phyloP scores from a whole-genome alignment of 805 yeast genomes.

The Priceomyces melissophilus region DNA sequence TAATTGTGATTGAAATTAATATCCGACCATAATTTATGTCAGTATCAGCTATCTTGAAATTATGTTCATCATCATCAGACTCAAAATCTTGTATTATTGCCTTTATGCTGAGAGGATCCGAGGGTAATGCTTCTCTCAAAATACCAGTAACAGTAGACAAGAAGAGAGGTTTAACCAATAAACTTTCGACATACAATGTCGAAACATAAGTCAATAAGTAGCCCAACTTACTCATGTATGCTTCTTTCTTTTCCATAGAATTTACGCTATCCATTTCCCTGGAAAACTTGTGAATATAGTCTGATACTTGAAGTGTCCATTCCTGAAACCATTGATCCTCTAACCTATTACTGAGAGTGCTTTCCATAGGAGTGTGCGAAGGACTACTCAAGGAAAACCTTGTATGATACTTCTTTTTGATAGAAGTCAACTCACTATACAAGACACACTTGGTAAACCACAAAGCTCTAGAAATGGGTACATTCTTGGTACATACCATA shows the following conservation, averaged over 20 bases:
- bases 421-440: constrained; percentile 56
- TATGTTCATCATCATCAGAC: constrained; percentile 18
- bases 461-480: constrained; percentile 78
- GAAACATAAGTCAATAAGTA: constrained; percentile 61
- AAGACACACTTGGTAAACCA: constrained; percentile 92
- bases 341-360: constrained; percentile 18
- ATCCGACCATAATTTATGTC: constrained; percentile 34
- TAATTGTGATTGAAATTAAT: constrained; percentile 40
- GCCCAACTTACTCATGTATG: constrained; percentile 50
- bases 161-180: constrained; percentile 61
- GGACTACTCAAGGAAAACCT: constrained; percentile 9
- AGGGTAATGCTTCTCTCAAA: constrained; percentile 36
- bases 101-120: constrained; percentile 24
- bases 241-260: constrained; percentile 26
- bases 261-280: constrained; percentile 31
- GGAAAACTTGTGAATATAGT: constrained; percentile 51
- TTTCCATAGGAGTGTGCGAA: constrained; percentile 4
- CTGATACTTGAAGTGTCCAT: constrained; percentile 84
- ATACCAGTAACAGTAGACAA: constrained; percentile 61
- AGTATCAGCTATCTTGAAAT: constrained; percentile 12
- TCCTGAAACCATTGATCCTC: constrained; percentile 71
- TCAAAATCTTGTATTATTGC: constrained; percentile 18
- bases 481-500: constrained; percentile 59
- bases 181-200: constrained; percentile 63
- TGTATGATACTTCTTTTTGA: constrained; percentile 28